Evolutionary conservation across 1,284 basidiomycete species (phyloP).

Genomic region (Phenoliferia sp.): DNA sequence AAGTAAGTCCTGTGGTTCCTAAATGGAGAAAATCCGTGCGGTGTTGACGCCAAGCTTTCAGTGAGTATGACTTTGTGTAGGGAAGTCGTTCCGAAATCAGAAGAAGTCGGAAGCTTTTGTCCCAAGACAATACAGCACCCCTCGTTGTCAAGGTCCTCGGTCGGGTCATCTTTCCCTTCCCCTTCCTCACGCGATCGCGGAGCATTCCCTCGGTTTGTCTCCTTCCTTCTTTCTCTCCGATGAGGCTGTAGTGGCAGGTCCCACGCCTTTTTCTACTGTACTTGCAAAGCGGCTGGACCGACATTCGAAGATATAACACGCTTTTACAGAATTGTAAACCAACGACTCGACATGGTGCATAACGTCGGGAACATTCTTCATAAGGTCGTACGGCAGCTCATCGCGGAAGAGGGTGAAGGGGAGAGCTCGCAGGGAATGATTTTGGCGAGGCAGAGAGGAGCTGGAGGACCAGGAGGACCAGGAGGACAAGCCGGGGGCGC

Average conservation of each 20-base stretch:
- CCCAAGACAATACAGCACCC: neutral
- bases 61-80: slow-evolving; percentile 30
- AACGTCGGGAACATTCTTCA: too few species aligned
- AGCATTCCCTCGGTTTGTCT: neutral
- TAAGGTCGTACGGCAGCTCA: too few species aligned
- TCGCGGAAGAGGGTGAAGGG: too few species aligned
- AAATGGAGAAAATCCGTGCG: neutral
- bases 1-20: slow-evolving; percentile 16
- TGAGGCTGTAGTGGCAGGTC: neutral
- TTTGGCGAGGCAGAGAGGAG: too few species aligned
- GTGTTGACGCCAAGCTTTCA: too few species aligned
- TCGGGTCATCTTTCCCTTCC: neutral
- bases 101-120: neutral
- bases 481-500: too few species aligned
- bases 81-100: too few species aligned
- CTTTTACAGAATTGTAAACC: too few species aligned
- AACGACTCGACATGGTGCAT: too few species aligned
- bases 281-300: neutral
- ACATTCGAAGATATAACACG: too few species aligned
- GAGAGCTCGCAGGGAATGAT: too few species aligned
- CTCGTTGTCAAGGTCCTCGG: too few species aligned
- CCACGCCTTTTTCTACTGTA: neutral
- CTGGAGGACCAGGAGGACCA: neutral
- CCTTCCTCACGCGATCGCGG: neutral
- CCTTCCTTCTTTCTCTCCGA: neutral